A percentile compares a stretch with the other conserved stretches of the same genome.
Evolutionary conservation across 176 grass and related monocot species (phyloP).

Genomic region (Oryza meyeriana): DNA sequence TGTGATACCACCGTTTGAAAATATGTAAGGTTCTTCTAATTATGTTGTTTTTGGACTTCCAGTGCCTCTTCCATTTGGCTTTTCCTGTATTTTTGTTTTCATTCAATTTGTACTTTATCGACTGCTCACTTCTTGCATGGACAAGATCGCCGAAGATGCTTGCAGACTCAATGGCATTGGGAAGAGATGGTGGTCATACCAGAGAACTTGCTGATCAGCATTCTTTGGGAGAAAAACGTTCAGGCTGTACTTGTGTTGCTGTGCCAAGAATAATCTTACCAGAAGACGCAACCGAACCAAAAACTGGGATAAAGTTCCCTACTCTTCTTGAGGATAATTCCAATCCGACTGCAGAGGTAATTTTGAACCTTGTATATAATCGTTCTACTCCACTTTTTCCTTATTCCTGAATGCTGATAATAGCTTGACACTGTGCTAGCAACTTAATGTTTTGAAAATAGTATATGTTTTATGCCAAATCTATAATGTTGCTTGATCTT

Average conservation of each 20-base stretch:
- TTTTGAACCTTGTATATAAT: not conserved
- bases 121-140: slow-evolving; percentile 17
- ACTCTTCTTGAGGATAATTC: slow-evolving; percentile 64
- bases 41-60: not conserved
- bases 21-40: slow-evolving; percentile 46
- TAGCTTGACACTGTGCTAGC: not conserved
- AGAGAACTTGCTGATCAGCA: slow-evolving; percentile 28
- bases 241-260: slow-evolving; percentile 58
- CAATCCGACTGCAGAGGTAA: slow-evolving; percentile 61
- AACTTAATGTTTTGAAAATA: not conserved
- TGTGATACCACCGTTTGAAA: slow-evolving; percentile 79
- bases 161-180: slow-evolving; percentile 56
- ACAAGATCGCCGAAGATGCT: slow-evolving; percentile 72
- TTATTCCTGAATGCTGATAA: not conserved
- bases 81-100: slow-evolving; percentile 4
- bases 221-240: slow-evolving; percentile 37
- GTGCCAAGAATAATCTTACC: slow-evolving; percentile 50
- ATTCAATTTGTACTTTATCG: slow-evolving; percentile 5
- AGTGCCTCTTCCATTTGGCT: not conserved
- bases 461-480: not conserved
- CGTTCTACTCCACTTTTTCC: not conserved
- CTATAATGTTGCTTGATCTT: not conserved
- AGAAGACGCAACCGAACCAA: slow-evolving; percentile 64
- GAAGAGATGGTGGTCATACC: slow-evolving; percentile 29
- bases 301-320: slow-evolving; percentile 94